Conservation (phyloP, 768 basidiomycete genomes). For the Lenzites betulinus region DNA sequence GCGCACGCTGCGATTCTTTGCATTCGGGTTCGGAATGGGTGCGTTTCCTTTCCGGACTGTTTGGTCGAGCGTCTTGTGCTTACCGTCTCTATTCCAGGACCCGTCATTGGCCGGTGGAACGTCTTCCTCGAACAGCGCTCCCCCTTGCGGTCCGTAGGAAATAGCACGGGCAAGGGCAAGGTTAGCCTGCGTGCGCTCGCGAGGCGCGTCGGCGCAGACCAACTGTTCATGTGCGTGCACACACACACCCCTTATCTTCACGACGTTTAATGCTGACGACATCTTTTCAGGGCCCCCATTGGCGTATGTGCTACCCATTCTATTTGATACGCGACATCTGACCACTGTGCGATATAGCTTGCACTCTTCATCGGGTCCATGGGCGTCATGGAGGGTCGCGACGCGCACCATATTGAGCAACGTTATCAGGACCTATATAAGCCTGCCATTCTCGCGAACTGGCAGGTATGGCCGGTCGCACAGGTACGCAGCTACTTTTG, state of each 20-base stretch:
- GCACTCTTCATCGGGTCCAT: constrained; percentile 82
- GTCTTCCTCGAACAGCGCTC: constrained; percentile 75
- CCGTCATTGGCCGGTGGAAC: constrained; percentile 89
- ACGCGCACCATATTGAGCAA: constrained; percentile 56
- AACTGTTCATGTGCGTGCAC: constrained; percentile 71
- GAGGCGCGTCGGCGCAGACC: constrained; percentile 83
- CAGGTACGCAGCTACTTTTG: constrained; percentile 42
- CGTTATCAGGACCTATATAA: constrained; percentile 75
- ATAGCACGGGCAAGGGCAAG: constrained; percentile 37
- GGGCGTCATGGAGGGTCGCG: constrained; percentile 88
- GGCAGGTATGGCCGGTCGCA: constrained; percentile 89
- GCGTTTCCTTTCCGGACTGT: constrained; percentile 29
- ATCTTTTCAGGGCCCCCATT: constrained; percentile 69
- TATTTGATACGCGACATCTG: background rate
- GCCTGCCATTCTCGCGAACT: constrained; percentile 82
- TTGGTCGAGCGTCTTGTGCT: background rate
- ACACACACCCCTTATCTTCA: background rate
- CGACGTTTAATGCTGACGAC: background rate
- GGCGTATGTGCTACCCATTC: constrained; percentile 57
- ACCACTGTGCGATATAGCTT: constrained; percentile 49
- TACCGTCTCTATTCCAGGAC: constrained; percentile 49
- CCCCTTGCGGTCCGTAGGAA: constrained; percentile 55
- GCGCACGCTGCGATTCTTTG: too few species aligned
- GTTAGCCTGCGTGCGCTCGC: constrained; percentile 67
- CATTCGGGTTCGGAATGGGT: constrained; percentile 84